Evolutionary conservation across 345 rosid species (phyloP).

Genomic region (Reutealis trisperma): DNA sequence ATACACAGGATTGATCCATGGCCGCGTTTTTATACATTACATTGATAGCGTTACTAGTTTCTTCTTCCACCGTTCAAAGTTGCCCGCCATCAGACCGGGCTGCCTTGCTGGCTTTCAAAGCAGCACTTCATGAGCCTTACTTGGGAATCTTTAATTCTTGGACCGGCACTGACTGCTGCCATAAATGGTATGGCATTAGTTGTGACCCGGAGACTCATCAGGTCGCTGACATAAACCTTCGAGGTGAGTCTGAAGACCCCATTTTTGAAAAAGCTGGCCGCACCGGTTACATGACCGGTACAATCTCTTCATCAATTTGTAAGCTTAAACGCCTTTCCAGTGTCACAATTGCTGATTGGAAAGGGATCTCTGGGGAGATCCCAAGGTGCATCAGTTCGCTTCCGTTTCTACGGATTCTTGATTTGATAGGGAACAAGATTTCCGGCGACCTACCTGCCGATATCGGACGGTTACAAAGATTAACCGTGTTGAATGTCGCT

Average conservation of each 20-base stretch:
- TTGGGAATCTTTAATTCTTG: constrained; percentile 80
- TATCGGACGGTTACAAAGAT: constrained; percentile 59
- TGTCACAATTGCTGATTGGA: constrained; percentile 82
- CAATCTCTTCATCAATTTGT: constrained; percentile 64
- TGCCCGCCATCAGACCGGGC: constrained; percentile 77
- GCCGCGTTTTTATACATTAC: neutral
- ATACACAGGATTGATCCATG: neutral
- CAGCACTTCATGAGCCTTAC: constrained; percentile 67
- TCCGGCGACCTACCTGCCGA: constrained; percentile 61
- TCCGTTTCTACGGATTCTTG: constrained; percentile 70
- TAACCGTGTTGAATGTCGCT: constrained; percentile 74
- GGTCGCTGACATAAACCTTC: constrained; percentile 86
- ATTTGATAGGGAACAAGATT: constrained; percentile 69
- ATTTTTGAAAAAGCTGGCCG: constrained; percentile 60
- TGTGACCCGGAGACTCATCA: constrained; percentile 63
- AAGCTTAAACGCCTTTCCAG: constrained; percentile 61
- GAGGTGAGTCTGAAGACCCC: constrained; percentile 92
- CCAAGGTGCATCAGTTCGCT: constrained; percentile 62
- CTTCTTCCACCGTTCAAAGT: constrained; percentile 39
- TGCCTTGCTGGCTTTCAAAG: constrained; percentile 63
- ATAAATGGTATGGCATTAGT: constrained; percentile 85
- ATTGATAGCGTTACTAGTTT: constrained; percentile 17
- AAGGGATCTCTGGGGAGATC: constrained; percentile 79
- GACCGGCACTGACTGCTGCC: constrained; percentile 85
- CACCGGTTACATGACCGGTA: constrained; percentile 79